Evolutionary conservation across 305 asterid genomes (phyloP), one percentile per base, ranked within the genome.

Genomic region (Fraxinus sp.): DNA sequence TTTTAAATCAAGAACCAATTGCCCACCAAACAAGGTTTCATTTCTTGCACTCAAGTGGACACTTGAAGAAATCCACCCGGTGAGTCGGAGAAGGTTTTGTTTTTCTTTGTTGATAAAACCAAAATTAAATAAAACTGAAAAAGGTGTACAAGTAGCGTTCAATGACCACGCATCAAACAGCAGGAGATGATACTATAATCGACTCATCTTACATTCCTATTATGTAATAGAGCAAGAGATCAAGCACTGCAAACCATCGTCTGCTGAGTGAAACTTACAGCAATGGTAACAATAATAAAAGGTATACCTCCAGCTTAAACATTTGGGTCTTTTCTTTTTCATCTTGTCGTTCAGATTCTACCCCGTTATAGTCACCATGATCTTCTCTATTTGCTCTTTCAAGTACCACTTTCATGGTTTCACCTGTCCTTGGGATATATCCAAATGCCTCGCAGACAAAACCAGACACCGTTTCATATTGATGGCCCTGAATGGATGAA

Each of bases 361-460:
- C 86, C 35, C 77, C 90, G 30, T 87, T 82, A 84, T 94, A 94
- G 78, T 92, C 93, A 43, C 86, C 92, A 81, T 86, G 90, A 76
- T 96, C 98, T 84, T 92, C 98, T 78, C 87, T 91, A 71, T 84
- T 88, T 85, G 79, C 95, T 85, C 91, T 93, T 89, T 93, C 98
- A 77, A 96, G 92, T 43, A 92, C 92, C 75, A 96, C 97, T 85
- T 93, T 91, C 79, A 92, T 91, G 66, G 94, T 95, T 88, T 96
- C 99, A 36, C 99, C 98, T 30, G 99, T 93, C 87, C 96, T 93
- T 3, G 99, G 99, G 81, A 96, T 96, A 84, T 96, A 96, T 66
- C 99, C 99, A 41, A 96, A 96, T 87, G 97, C 98, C 90, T 96
- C 99, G 57, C 99, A 96, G 36, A 96, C 92, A 87, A 95, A 96